Conservation (phyloP, 1,139 yeast genomes). For the Diutina mesorugosa region DNA sequence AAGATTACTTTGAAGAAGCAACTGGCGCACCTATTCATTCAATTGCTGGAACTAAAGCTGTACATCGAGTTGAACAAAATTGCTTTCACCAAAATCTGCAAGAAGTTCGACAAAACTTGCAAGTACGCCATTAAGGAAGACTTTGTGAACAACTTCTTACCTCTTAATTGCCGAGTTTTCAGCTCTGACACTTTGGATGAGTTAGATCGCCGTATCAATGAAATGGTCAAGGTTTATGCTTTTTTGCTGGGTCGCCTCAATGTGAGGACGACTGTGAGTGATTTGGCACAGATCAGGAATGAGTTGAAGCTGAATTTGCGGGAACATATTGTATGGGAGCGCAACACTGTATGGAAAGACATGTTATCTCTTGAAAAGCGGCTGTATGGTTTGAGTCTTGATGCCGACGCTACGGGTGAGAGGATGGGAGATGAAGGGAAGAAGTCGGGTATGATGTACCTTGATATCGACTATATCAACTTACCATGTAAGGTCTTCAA, state of each 20-base stretch:
- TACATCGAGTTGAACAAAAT: slow-evolving; percentile 72
- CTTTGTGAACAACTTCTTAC: slow-evolving; percentile 34
- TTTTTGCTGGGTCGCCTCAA: slow-evolving; percentile 22
- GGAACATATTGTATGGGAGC: slow-evolving; percentile 92
- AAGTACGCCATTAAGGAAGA: slow-evolving; percentile 43
- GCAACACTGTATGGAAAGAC: slow-evolving; percentile 95
- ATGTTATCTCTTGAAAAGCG: slow-evolving; percentile 81
- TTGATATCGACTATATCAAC: slow-evolving; percentile 11
- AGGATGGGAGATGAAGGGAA: slow-evolving; percentile 23
- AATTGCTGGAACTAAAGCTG: slow-evolving; percentile 72
- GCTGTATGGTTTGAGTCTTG: slow-evolving; percentile 21
- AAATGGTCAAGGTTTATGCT: slow-evolving; percentile 37
- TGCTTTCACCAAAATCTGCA: slow-evolving; percentile 80
- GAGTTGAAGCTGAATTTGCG: slow-evolving; percentile 69
- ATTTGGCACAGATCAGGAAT: slow-evolving; percentile 40
- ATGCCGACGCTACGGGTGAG: slow-evolving; percentile 13
- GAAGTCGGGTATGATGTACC: slow-evolving; percentile 13
- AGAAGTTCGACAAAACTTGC: slow-evolving; percentile 80
- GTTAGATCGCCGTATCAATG: slow-evolving; percentile 34
- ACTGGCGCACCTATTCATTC: slow-evolving; percentile 53
- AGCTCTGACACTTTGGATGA: slow-evolving; percentile 26
- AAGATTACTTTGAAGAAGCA: slow-evolving; percentile 60
- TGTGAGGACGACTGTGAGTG: slow-evolving; percentile 15
- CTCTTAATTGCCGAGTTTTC: slow-evolving; percentile 33
- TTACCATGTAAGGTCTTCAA: slow-evolving; percentile 12